Base-by-base conservation (phyloP, 2,329 filamentous ascomycete species). In the Sclerotinia trifoliorum region DNA sequence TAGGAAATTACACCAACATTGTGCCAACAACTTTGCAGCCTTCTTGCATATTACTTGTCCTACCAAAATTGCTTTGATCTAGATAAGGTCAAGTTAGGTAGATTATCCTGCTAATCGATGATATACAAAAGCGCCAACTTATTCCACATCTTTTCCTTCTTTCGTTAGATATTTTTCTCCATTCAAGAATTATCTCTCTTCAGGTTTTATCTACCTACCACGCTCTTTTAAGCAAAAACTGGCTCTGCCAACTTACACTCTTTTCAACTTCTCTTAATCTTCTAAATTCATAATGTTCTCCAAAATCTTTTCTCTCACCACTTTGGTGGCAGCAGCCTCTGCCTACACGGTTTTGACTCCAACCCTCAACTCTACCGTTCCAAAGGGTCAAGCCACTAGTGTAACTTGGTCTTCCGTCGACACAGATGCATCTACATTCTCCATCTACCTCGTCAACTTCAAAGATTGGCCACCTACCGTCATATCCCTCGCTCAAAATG, bases 391-490 rank as follows among this genome's bases (percentile, higher is more conserved):
- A 62, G 2, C 65, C 21, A 67, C 65, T 26, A 62, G 19, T 10
- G 56, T 67, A 5, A 44, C 35, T 1, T 67, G 65, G 65, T 52
- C 56, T 13, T 52, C 56, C 1, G 65, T 67, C 24, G 56, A 62
- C 13, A 62, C 65, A 19, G 65, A 67, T 35, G 48, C 65, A 21
- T 54, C 65, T 5, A 24, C 44, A 7, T 67, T 67, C 56, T 67
- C 65, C 24, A 54, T 67, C 35, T 67, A 67, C 48, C 65, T 67
- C 32, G 65, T 62, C 48, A 67, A 67, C 48, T 67, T 67, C 56
- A 21, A 67, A 46, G 65, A 54, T 15, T 67, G 56, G 55, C 65
- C 65, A n/a, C 65, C 65, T 17, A 62, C 56, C 24, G 56, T 67
- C 48, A 7, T 67, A 32, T 67, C 65, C 35, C 65, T 67, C 24